phyloP scores from a whole-genome alignment of 78 protist genomes.

The Anaeramoeba flamelloides region DNA sequence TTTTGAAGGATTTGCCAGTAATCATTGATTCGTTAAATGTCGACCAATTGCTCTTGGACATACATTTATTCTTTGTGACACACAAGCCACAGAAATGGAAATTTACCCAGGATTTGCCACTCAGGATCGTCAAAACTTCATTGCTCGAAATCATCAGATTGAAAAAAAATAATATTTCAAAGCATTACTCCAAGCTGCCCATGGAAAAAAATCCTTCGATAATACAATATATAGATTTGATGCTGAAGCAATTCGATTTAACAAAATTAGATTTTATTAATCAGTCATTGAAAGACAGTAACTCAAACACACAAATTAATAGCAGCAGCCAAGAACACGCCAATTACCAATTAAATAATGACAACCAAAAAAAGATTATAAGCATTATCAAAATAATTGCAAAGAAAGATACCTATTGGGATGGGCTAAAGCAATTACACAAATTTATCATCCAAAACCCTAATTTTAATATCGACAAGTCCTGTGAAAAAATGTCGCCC shows the following conservation, averaged over 20 bases:
- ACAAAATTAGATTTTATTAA: too few species aligned
- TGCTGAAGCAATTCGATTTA: not conserved
- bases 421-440: too few species aligned
- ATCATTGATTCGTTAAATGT: not conserved
- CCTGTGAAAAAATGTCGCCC: too few species aligned
- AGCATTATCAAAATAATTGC: too few species aligned
- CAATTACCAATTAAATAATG: too few species aligned
- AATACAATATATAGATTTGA: not conserved
- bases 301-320: too few species aligned
- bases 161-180: not conserved
- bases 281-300: too few species aligned
- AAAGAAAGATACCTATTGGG: too few species aligned
- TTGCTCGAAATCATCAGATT: not conserved
- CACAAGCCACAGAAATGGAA: not conserved
- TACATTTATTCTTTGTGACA: not conserved
- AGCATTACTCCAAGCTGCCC: not conserved
- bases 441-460: too few species aligned
- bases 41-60: not conserved
- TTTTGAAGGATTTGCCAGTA: not conserved
- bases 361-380: too few species aligned
- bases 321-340: too few species aligned
- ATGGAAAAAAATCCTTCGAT: not conserved
- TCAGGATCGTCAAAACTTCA: not conserved
- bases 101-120: not conserved
- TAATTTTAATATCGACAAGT: too few species aligned